Percentiles rank a stretch among this genome's conserved stretches.
phyloP scores from a whole-genome alignment of 768 basidiomycete genomes.

The Candolleomyces aberdarensis region DNA sequence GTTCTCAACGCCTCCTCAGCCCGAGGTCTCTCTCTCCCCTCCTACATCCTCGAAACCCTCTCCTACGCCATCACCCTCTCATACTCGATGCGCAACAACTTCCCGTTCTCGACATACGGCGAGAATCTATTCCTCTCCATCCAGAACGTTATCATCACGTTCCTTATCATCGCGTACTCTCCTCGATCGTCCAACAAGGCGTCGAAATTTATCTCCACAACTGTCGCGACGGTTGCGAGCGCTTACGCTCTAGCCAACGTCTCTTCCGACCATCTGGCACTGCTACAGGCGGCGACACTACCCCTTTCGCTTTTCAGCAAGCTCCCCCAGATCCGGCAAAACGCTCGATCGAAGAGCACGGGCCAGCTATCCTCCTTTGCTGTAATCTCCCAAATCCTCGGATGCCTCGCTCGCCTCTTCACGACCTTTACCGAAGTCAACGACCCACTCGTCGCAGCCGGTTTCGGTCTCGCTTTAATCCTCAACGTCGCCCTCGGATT shows the following conservation, averaged over 20 bases:
- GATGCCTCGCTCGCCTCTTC: conserved; percentile 90
- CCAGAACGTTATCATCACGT: conserved; percentile 85
- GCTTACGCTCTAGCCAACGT: conserved; percentile 36
- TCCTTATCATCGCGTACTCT: conserved; percentile 75
- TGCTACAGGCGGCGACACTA: conserved; percentile 82
- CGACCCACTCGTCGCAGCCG: conserved; percentile 75
- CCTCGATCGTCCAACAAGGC: conserved; percentile 28
- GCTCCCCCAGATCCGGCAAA: conserved; percentile 88
- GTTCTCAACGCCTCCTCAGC: conserved; percentile 75
- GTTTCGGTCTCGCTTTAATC: conserved; percentile 78
- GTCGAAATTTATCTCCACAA: conserved; percentile 28
- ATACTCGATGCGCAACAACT: conserved; percentile 81
- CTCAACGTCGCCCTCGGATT: conserved; percentile 82
- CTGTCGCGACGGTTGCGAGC: conserved; percentile 18
- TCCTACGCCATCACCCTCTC: conserved; percentile 87
- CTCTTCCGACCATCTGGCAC: conserved; percentile 49
- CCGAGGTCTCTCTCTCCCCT: conserved; percentile 80
- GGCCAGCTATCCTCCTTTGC: conserved; percentile 95
- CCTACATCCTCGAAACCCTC: conserved; percentile 88
- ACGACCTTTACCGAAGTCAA: conserved; percentile 90
- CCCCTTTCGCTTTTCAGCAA: conserved; percentile 92
- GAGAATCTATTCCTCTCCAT: conserved; percentile 93
- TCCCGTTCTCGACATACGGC: conserved; percentile 97
- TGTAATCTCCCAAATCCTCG: conserved; percentile 81
- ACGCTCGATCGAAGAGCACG: conserved; percentile 70